phyloP scores from a whole-genome alignment of 176 grass and related monocot species.

The Oryza officinalis region DNA sequence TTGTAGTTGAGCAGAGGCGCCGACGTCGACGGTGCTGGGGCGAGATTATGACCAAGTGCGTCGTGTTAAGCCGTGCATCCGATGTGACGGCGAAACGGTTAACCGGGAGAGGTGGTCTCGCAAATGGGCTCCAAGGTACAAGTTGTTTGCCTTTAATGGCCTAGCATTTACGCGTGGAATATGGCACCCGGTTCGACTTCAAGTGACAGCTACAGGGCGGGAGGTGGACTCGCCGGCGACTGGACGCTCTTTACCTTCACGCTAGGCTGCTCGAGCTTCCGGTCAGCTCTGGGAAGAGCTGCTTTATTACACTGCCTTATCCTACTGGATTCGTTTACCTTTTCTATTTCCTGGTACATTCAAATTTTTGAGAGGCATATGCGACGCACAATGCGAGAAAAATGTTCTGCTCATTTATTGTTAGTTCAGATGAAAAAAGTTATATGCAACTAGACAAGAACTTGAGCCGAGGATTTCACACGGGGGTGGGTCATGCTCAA shows the following conservation, averaged over 20 bases:
- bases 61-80: background rate
- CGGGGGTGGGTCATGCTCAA: background rate
- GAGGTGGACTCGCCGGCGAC: background rate
- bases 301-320: background rate
- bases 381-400: background rate
- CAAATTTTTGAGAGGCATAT: background rate
- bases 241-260: constrained; percentile 11
- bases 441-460: background rate
- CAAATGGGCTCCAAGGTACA: background rate
- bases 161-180: background rate
- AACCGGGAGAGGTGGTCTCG: background rate
- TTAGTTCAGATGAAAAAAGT: background rate
- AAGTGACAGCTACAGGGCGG: background rate
- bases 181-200: background rate
- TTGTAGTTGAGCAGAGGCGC: background rate
- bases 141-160: background rate
- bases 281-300: background rate
- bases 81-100: constrained; percentile 23
- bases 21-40: background rate
- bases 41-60: background rate
- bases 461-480: background rate
- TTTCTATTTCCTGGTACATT: background rate
- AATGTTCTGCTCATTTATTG: background rate
- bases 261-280: background rate
- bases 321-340: background rate